Percentiles rank a stretch among this genome's conserved stretches.
phyloP scores from a whole-genome alignment of 1,284 basidiomycete species.

The Heterobasidion annosum region DNA sequence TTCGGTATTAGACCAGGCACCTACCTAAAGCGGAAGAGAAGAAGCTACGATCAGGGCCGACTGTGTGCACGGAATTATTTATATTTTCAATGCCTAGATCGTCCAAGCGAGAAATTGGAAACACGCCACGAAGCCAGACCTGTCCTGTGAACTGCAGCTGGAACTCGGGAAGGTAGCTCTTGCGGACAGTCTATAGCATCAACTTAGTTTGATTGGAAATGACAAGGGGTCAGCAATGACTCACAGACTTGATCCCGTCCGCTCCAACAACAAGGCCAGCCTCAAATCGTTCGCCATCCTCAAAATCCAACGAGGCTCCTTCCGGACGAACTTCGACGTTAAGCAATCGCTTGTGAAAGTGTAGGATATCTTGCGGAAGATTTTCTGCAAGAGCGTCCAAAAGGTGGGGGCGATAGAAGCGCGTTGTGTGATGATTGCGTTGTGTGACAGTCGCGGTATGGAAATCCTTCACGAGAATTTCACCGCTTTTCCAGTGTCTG shows the following conservation, averaged over 20 bases:
- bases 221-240: neutral
- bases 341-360: neutral
- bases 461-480: neutral
- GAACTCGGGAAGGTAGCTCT: neutral
- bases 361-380: neutral
- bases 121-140: neutral
- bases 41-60: neutral
- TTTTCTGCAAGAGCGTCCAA: neutral
- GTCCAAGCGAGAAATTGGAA: neutral
- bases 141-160: neutral
- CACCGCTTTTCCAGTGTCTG: neutral
- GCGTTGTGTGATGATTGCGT: neutral
- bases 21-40: neutral
- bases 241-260: neutral
- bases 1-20: neutral
- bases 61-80: neutral
- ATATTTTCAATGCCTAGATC: neutral
- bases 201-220: neutral
- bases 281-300: neutral
- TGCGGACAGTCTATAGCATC: neutral
- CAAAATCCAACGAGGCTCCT: neutral
- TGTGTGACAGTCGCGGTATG: neutral
- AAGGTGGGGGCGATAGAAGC: neutral
- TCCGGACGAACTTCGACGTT: neutral
- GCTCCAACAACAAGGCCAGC: neutral